Evolutionary conservation across 2,329 filamentous ascomycete genomes (phyloP), one percentile per base, ranked within the genome.

Genomic region (Trichoderma afroharzianum): DNA sequence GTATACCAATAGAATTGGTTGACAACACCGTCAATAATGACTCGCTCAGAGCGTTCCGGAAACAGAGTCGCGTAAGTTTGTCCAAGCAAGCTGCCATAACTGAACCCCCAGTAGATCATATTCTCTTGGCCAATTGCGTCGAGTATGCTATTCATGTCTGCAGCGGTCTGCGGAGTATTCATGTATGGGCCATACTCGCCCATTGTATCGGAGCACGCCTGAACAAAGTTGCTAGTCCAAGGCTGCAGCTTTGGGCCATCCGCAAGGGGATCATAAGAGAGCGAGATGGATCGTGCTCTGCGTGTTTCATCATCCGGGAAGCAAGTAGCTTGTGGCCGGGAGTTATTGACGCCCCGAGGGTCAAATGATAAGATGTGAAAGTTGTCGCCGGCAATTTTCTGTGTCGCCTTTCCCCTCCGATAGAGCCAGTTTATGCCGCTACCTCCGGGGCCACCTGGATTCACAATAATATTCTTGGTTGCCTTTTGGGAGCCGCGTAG

Each of bases 71-170:
- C 82, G 32, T 83, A 84, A 0, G 81, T 83, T 59, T 79, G 78
- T 0, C 83, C 84, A 3, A 85, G 30, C 43, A 84, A 71, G 1
- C 79, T 82, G 18, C 83, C 83, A 71, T 85, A 85, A 67, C 81
- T 83, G 66, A 83, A 79, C 0, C 83, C 83, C 82, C 81, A 84
- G 64, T 82, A 84, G 5, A 77, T 71, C 75, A 82, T 78, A 2
- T 77, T 74, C 50, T 80, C 32, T n/a, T 79, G 74, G 3, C 79
- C 80, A 53, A 80, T 58, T 18, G 78, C 83, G 61, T 85, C 82
- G 1, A 86, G 77, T 26, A 86, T 86, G n/a, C 78, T 82, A 73
- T 85, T 85, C 84, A 87, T 86, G 72, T 87, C 85, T 47, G 85
- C 83, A 14, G 84, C 85, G 0, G 83, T 84, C 75, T 86, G 85